phyloP scores from a whole-genome alignment of 2,329 filamentous ascomycete genomes.

The Aotearoamyces nothofagi region DNA sequence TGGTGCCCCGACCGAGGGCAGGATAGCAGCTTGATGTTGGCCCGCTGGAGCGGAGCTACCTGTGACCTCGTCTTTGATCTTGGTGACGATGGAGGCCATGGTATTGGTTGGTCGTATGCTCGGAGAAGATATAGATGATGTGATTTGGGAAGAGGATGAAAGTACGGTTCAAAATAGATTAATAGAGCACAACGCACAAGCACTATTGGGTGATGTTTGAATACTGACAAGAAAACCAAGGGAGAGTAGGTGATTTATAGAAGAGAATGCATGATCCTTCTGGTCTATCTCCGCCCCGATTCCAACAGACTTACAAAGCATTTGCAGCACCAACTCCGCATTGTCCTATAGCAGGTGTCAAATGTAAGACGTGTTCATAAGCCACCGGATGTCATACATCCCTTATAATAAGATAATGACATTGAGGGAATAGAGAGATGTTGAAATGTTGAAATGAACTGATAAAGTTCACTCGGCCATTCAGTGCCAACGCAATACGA shows the following conservation, averaged over 20 bases:
- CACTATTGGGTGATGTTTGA: neutral
- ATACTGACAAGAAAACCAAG: neutral
- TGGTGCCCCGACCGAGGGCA: constrained; percentile 13
- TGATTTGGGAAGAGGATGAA: neutral
- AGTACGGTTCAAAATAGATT: neutral
- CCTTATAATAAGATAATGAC: too few species aligned
- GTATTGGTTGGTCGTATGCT: neutral
- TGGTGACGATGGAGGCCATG: neutral
- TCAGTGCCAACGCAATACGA: too few species aligned
- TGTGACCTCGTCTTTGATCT: constrained; percentile 1
- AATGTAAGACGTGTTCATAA: too few species aligned
- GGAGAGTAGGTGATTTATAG: neutral
- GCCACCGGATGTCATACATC: too few species aligned
- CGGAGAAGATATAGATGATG: neutral
- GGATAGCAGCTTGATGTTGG: constrained; percentile 18
- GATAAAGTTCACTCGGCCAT: too few species aligned
- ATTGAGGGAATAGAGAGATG: too few species aligned
- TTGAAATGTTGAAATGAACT: too few species aligned
- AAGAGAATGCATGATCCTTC: constrained; percentile 1
- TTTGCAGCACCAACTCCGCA: too few species aligned
- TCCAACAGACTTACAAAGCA: too few species aligned
- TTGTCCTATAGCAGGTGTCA: too few species aligned
- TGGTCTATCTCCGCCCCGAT: neutral
- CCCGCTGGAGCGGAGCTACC: neutral
- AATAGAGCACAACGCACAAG: neutral